Evolutionary conservation across 78 protist genomes (phyloP).

Genomic region (Capsaspora owczarzaki): DNA sequence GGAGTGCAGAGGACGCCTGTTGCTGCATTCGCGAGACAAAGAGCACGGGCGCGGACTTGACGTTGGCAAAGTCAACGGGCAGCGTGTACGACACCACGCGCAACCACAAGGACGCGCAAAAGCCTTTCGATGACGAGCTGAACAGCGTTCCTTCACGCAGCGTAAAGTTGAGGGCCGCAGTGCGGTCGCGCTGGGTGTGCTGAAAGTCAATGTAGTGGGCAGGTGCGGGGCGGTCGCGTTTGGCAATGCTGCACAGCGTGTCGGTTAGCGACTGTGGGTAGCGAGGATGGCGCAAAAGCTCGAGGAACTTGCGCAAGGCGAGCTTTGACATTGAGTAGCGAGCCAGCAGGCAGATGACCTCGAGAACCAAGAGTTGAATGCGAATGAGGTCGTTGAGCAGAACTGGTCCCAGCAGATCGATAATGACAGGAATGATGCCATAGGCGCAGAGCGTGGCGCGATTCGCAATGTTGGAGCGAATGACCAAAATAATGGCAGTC

Average conservation of each 20-base stretch:
- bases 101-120: neutral
- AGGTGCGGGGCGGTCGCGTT: neutral
- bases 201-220: neutral
- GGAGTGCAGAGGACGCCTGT: too few relatives aligned
- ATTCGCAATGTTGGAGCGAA: neutral
- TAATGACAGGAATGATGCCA: neutral
- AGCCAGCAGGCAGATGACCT: neutral
- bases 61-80: too few relatives aligned
- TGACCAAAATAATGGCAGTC: neutral
- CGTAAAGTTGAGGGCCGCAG: neutral
- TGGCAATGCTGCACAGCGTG: neutral
- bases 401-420: neutral
- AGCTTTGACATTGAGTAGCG: neutral
- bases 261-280: neutral
- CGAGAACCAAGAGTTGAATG: neutral
- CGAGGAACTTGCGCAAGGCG: neutral
- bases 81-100: neutral
- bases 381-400: neutral
- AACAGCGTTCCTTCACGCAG: neutral
- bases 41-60: too few relatives aligned
- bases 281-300: neutral
- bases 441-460: neutral
- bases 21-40: too few relatives aligned
- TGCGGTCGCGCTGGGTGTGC: neutral
- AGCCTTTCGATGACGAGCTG: neutral